These are phyloP conservation scores for Torulaspora indica DNA, from an alignment of 805 yeast species.

Conservation along the genomic window DNA sequence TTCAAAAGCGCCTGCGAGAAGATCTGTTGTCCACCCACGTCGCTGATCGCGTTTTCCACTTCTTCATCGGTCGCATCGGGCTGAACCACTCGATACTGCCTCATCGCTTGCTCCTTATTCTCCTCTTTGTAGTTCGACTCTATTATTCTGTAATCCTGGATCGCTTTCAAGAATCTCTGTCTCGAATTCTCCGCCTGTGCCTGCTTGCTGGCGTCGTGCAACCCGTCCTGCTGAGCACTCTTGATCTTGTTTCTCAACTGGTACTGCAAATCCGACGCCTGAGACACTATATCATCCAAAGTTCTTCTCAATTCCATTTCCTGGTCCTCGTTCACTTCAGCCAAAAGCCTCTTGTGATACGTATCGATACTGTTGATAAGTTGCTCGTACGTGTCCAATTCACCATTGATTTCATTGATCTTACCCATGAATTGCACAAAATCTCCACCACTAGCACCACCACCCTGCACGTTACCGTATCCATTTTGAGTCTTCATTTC, in stretches of 20 bases:
- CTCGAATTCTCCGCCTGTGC: constrained; percentile 89
- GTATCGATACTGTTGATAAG: constrained; percentile 64
- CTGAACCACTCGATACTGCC: constrained; percentile 86
- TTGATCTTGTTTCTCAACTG: constrained; percentile 73
- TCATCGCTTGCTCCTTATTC: constrained; percentile 80
- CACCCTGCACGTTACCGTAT: constrained; percentile 13
- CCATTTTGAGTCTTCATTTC: constrained; percentile 24
- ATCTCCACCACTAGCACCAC: constrained; percentile 40
- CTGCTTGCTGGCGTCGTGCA: constrained; percentile 70
- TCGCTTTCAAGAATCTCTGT: constrained; percentile 75
- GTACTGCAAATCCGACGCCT: constrained; percentile 73
- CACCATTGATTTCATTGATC: constrained; percentile 62
- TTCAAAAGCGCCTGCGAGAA: constrained; percentile 88
- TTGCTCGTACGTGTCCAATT: constrained; percentile 64
- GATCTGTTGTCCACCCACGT: constrained; percentile 80
- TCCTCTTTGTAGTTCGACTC: constrained; percentile 84
- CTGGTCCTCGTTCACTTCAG: constrained; percentile 67
- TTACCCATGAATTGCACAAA: constrained; percentile 64
- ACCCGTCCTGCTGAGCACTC: constrained; percentile 64
- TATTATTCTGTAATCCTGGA: constrained; percentile 79
- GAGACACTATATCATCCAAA: constrained; percentile 70
- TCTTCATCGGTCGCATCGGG: constrained; percentile 82
- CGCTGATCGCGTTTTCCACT: constrained; percentile 79
- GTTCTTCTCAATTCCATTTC: constrained; percentile 66
- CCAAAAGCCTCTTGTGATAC: constrained; percentile 64